Conservation (phyloP, 495 filamentous ascomycete genomes). For the Xylaria nigripes region DNA sequence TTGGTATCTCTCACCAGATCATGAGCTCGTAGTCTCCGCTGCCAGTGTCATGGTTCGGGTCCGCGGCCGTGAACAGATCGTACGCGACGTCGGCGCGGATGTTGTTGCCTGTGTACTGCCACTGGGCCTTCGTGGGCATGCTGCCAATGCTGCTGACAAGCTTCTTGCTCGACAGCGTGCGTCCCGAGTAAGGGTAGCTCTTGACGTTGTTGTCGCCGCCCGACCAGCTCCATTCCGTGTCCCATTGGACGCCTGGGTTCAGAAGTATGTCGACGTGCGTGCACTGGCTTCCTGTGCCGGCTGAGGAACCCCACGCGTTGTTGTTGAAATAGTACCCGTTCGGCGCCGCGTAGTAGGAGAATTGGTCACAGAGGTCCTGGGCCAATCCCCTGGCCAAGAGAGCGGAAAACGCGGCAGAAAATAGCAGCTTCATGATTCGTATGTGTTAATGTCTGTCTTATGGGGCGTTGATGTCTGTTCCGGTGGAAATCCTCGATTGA, state of each 20-base stretch:
- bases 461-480: no score
- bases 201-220: constrained; percentile 47
- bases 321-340: constrained; percentile 39
- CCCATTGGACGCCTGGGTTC: constrained; percentile 45
- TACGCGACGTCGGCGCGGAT: constrained; percentile 56
- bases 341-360: constrained; percentile 23
- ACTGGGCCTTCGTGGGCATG: constrained; percentile 40
- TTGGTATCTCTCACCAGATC: constrained; percentile 45
- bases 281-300: constrained; percentile 49
- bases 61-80: constrained; percentile 52
- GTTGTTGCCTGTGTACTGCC: constrained; percentile 44
- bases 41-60: constrained; percentile 32
- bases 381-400: constrained; percentile 2
- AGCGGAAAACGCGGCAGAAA: neutral
- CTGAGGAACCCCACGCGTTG: constrained; percentile 44
- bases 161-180: constrained; percentile 35
- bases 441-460: no score
- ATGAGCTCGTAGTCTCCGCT: constrained; percentile 57
- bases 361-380: constrained; percentile 33
- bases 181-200: constrained; percentile 48
- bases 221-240: constrained; percentile 51
- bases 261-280: constrained; percentile 42
- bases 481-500: no score
- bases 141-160: constrained; percentile 39
- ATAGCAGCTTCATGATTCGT: constrained; percentile 6